Base-by-base conservation (phyloP, 1,284 basidiomycete genomes). In the Microbotryum intermedium region DNA sequence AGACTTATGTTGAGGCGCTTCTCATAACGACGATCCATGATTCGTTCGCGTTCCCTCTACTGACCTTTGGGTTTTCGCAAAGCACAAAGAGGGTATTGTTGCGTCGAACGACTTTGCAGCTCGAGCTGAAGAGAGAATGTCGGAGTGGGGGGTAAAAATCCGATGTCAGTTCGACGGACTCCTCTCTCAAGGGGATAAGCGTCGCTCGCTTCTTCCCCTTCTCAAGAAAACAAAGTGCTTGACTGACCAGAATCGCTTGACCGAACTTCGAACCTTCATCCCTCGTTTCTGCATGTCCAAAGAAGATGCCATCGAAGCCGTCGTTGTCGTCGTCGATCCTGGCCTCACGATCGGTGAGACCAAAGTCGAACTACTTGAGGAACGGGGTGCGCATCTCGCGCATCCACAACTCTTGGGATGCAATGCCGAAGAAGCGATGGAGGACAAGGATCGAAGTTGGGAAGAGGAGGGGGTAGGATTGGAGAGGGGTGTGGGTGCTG, bases 191-290 rank as follows among this genome's bases (percentile, higher is more conserved):
- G n/a, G n/a, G n/a, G n/a, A n/a, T n/a, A n/a, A n/a, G n/a, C n/a
- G n/a, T n/a, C n/a, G n/a, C n/a, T n/a, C n/a, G n/a, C n/a, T n/a
- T n/a, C n/a, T n/a, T n/a, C n/a, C n/a, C n/a, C n/a, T n/a, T n/a
- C n/a, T 86, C 59, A 83, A 43, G 42, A 20, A 43, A 43, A 20
- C 10, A 43, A 9, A 43, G 20, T 9, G 42, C 69, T 71, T 79
- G n/a, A 39, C 34, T 39, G 34, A 39, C 34, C 34, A 39, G 34
- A 39, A 39, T 39, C 34, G 34, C 78, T 95, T 97, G 69, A 97
- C 89, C 9, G 90, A 90, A 34, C 88, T 87, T 62, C 93, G 84
- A 58, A 98, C 93, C 80, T 97, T 98, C 89, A 97, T 95, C 46
- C 91, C 91, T 67, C 93, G 78, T 29, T 58, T 53, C 34, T 51